Base-by-base conservation (phyloP, 1,284 basidiomycete species). In the Ceratobasidium sp. region DNA sequence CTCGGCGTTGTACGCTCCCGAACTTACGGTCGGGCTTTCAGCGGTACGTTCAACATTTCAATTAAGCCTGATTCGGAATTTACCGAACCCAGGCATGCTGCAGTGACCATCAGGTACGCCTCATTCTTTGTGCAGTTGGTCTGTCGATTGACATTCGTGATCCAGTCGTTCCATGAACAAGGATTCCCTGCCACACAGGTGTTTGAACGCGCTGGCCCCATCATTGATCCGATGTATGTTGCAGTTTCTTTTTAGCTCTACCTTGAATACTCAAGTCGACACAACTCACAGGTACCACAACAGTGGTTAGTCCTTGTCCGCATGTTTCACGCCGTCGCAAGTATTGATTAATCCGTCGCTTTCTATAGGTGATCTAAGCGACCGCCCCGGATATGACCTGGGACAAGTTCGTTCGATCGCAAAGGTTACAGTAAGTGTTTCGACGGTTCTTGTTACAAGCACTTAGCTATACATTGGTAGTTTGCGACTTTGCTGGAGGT, bases 211-310 rank as follows among this genome's bases (percentile, higher is more conserved):
- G 92, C 91, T 0, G 94, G 93, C 14, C 88, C 87, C 19, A 92
- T 95, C 79, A 89, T 86, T 7, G 93, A 95, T 81, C 93, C 93
- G 5, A 92, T 92, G 91, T 93, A 93, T 79, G 92, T 93, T 7
- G 16, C 39, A n/a, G 22, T 61, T 41, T 61, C n/a, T 43, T 6
- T 19, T 7, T 37, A 4, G 14, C 13, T 22, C 39, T 92, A 92
- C 80, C 91, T 61, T 43, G 59, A 74, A 43, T 56, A 31, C 51
- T 46, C 16, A 46, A 46, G 61, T 59, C 58, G n/a, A 14, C 29
- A 1, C 24, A 41, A 9, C n/a, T 54, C 24, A n/a, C 48, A 76
- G 59, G 59, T 63, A 76, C 53, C 65, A 58, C 39, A 58, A 74
- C 27, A 49, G 49, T 34, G 54, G 54, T 69, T 43, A 41, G 59